Conservation (phyloP, 768 basidiomycete species). For the Tulasnella sp. region DNA sequence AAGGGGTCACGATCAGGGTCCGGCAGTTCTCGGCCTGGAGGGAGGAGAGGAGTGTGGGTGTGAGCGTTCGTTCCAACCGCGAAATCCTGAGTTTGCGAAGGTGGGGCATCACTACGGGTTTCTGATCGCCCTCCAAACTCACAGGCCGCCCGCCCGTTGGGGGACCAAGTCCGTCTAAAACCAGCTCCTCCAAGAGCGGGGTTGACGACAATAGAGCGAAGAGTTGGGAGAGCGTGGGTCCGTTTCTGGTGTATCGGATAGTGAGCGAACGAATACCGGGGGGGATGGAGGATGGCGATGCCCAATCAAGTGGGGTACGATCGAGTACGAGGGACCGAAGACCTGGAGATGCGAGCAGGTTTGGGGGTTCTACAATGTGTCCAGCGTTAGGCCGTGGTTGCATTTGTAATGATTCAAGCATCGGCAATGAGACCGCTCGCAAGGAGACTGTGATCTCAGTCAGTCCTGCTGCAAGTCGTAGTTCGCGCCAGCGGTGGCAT, state of each 20-base stretch:
- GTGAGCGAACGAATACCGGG: neutral
- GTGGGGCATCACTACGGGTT: neutral
- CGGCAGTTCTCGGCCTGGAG: neutral
- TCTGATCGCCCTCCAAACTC: neutral
- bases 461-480: neutral
- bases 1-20: neutral
- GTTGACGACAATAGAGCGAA: neutral
- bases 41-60: neutral
- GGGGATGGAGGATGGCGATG: neutral
- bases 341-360: neutral
- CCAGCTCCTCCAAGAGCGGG: neutral
- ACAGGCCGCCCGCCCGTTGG: neutral
- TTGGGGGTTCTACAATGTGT: neutral
- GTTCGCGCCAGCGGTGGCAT: neutral
- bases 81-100: neutral
- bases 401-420: neutral
- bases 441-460: neutral
- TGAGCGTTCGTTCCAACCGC: neutral
- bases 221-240: neutral
- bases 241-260: neutral
- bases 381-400: neutral
- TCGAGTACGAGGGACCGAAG: neutral
- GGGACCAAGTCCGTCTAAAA: neutral
- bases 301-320: neutral
- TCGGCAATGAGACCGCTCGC: neutral